Conservation (phyloP, 2,329 filamentous ascomycete species). For the Saccharata proteae region DNA sequence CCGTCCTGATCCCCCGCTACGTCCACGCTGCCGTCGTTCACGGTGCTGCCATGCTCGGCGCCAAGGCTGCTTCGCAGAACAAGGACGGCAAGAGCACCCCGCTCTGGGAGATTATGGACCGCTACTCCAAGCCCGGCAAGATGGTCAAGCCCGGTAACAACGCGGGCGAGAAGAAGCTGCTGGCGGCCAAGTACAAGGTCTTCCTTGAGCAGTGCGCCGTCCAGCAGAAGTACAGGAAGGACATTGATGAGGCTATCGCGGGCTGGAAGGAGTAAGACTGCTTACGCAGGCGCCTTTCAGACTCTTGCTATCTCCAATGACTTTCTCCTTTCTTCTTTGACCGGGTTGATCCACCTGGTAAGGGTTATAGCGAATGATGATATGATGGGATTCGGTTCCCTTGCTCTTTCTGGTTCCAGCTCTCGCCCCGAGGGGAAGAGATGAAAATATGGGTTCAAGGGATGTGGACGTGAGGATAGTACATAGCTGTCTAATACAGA, state of each 20-base stretch:
- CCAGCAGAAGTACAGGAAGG: constrained; percentile 70
- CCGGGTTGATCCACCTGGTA: no score
- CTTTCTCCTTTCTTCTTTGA: no score
- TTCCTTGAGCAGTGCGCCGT: constrained; percentile 85
- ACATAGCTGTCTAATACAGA: no score
- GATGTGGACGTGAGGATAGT: no score
- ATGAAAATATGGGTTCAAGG: no score
- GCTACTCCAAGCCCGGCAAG: constrained; percentile 88
- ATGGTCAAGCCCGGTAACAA: constrained; percentile 66
- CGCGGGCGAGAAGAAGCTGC: constrained; percentile 60
- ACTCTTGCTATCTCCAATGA: no score
- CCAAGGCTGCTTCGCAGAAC: constrained; percentile 84
- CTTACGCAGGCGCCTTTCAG: no score
- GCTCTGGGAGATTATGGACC: constrained; percentile 94
- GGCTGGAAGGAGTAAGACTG: constrained; percentile 18
- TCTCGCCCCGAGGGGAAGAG: no score
- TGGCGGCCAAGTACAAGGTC: constrained; percentile 87
- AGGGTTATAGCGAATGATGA: no score
- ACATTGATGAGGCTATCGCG: constrained; percentile 50
- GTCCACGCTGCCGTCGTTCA: constrained; percentile 93
- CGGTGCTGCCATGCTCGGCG: constrained; percentile 95
- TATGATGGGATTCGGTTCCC: no score
- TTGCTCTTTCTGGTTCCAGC: no score
- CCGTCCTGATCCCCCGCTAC: constrained; percentile 85
- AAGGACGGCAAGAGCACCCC: constrained; percentile 68